Evolutionary conservation across 495 filamentous ascomycete genomes (phyloP).

Genomic region (Terfezia claveryi): DNA sequence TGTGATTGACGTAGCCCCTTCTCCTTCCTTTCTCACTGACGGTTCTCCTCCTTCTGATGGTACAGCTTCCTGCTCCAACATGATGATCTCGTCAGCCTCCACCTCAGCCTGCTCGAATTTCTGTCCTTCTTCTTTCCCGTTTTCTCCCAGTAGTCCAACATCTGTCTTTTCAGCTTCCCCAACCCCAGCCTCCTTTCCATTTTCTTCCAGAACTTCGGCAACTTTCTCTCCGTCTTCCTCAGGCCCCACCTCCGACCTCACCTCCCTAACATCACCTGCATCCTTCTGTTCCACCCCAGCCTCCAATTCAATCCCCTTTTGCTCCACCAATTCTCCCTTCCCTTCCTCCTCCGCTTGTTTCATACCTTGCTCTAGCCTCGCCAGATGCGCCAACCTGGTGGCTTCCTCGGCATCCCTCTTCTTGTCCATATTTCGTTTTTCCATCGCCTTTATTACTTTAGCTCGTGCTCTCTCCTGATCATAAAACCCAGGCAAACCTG

Average conservation of each 20-base stretch:
- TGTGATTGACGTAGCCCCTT: too few species aligned
- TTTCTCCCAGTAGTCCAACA: constrained; percentile 25
- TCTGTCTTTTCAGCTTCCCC: constrained; percentile 21
- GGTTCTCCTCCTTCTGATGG: too few species aligned
- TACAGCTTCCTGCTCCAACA: too few species aligned
- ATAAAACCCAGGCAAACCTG: constrained; percentile 61
- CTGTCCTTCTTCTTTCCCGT: constrained; percentile 13
- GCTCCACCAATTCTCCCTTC: not conserved
- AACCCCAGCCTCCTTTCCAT: constrained; percentile 18
- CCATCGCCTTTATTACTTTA: constrained; percentile 1
- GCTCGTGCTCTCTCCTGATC: constrained; percentile 26
- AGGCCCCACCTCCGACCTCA: not conserved
- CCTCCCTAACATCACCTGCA: not conserved
- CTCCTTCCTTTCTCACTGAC: too few species aligned
- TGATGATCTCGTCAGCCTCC: not conserved
- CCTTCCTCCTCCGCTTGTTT: not conserved
- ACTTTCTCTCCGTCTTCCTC: not conserved
- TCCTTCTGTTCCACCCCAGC: not conserved
- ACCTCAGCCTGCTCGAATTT: constrained; percentile 5
- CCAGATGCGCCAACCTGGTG: constrained; percentile 12
- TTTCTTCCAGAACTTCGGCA: constrained; percentile 1
- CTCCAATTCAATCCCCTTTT: not conserved
- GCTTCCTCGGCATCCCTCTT: constrained; percentile 17
- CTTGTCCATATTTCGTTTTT: constrained; percentile 6
- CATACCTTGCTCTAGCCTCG: constrained; percentile 4